Percentiles rank a stretch among this genome's conserved stretches.
These are phyloP conservation scores for Erysimum cheiranthoides DNA, from an alignment of 345 rosid genomes.

Conservation along the genomic window DNA sequence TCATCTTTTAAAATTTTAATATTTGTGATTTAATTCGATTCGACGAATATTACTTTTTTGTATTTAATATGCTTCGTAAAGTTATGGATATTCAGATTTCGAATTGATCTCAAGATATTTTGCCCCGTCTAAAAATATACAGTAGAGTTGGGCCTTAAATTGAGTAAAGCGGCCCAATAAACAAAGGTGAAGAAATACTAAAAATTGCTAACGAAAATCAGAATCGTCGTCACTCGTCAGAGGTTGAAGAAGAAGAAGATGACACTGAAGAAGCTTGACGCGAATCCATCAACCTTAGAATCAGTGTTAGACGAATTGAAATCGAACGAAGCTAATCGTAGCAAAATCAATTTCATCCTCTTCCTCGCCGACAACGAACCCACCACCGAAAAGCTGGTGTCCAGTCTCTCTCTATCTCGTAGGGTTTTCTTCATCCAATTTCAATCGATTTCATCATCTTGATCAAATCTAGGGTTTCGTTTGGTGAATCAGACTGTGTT, in stretches of 20 bases:
- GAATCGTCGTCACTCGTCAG: too few relatives aligned
- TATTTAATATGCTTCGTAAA: too few relatives aligned
- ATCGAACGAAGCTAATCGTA: constrained; percentile 55
- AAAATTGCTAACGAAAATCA: constrained; percentile 1
- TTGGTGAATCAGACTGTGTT: constrained; percentile 67
- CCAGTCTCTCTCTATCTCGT: constrained; percentile 57
- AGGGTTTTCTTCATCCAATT: neutral
- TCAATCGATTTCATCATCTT: neutral
- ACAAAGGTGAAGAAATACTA: neutral
- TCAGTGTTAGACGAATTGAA: constrained; percentile 56
- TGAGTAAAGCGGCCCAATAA: neutral
- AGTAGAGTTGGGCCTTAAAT: neutral
- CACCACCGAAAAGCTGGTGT: constrained; percentile 84
- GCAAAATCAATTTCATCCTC: constrained; percentile 72
- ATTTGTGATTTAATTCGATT: too few relatives aligned
- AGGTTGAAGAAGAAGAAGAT: constrained; percentile 35
- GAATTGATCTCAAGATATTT: too few relatives aligned
- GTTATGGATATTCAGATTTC: too few relatives aligned
- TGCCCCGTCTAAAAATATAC: too few relatives aligned
- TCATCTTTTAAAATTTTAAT: too few relatives aligned
- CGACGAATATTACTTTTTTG: too few relatives aligned
- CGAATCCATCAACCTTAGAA: constrained; percentile 61
- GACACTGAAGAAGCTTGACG: constrained; percentile 63
- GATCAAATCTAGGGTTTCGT: neutral
- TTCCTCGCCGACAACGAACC: constrained; percentile 88